A percentile compares a stretch with the other conserved stretches of the same genome.
These are phyloP conservation scores for Plenodomus biglobosus DNA, from an alignment of 2,329 filamentous ascomycete species.

Conservation along the genomic window DNA sequence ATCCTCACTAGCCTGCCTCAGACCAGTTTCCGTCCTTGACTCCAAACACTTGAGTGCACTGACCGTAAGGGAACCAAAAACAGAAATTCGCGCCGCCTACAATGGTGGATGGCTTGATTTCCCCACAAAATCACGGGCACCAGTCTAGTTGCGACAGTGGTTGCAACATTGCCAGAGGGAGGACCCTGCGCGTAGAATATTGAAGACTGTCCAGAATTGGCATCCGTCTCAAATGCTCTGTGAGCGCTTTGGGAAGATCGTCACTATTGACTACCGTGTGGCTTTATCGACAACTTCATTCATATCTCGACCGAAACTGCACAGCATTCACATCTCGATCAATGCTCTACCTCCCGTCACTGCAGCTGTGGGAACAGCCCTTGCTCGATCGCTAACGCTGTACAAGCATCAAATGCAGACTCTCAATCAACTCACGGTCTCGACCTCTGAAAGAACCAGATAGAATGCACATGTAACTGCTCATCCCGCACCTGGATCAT, in stretches of 20 bases:
- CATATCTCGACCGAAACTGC: neutral
- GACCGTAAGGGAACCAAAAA: constrained; percentile 15
- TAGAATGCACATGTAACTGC: neutral
- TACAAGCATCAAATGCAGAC: neutral
- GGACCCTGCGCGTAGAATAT: constrained; percentile 16
- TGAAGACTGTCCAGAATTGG: constrained; percentile 4
- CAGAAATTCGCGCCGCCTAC: constrained; percentile 10
- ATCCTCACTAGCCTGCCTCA: neutral
- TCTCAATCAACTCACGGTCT: constrained; percentile 1
- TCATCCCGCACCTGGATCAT: constrained; percentile 22
- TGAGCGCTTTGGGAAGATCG: neutral
- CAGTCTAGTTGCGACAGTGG: constrained; percentile 23
- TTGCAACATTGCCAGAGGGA: constrained; percentile 22
- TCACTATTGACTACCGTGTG: neutral
- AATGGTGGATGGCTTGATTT: constrained; percentile 14
- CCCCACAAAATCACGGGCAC: constrained; percentile 28
- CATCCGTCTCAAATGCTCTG: constrained; percentile 7
- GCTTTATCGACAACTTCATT: neutral
- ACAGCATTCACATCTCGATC: neutral
- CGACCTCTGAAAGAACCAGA: neutral
- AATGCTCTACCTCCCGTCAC: neutral
- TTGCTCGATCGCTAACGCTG: neutral
- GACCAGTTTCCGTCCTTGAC: neutral
- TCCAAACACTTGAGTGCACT: constrained; percentile 5
- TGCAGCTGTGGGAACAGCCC: neutral